Evolutionary conservation across 192 early-diverging fungal species (phyloP).

Genomic region (Chytriomyces sp.): DNA sequence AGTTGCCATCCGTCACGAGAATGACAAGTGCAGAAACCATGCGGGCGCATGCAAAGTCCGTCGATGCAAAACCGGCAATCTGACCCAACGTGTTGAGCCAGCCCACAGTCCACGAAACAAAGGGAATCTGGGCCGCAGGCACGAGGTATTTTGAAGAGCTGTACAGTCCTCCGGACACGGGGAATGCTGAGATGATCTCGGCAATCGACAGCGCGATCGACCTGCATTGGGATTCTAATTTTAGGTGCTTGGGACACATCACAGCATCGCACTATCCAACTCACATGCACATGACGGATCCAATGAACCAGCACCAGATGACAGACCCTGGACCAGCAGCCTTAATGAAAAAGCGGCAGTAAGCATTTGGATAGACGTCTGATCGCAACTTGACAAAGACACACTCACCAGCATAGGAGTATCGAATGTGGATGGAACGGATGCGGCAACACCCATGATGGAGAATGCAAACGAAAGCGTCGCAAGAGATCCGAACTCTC

Average conservation of each 20-base stretch:
- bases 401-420: conserved; percentile 13
- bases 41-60: conserved; percentile 29
- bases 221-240: neutral
- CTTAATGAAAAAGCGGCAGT: neutral
- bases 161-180: conserved; percentile 23
- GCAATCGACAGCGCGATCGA: conserved; percentile 27
- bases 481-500: conserved; percentile 26
- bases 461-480: conserved; percentile 34
- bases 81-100: conserved; percentile 33
- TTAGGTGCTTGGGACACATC: neutral
- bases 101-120: conserved; percentile 21
- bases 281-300: conserved; percentile 32
- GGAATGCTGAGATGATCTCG: conserved; percentile 33
- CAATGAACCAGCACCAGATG: conserved; percentile 21
- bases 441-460: conserved; percentile 35
- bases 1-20: conserved; percentile 26
- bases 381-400: no score
- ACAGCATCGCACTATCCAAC: neutral
- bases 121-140: conserved; percentile 13
- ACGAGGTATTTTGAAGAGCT: conserved; percentile 17
- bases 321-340: conserved; percentile 19
- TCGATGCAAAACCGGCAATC: conserved; percentile 26
- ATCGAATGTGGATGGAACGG: conserved; percentile 31
- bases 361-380: no score
- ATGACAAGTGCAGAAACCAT: conserved; percentile 19